Base-by-base conservation (phyloP, 176 grass and related monocot genomes). In the Eleusine coracana region DNA sequence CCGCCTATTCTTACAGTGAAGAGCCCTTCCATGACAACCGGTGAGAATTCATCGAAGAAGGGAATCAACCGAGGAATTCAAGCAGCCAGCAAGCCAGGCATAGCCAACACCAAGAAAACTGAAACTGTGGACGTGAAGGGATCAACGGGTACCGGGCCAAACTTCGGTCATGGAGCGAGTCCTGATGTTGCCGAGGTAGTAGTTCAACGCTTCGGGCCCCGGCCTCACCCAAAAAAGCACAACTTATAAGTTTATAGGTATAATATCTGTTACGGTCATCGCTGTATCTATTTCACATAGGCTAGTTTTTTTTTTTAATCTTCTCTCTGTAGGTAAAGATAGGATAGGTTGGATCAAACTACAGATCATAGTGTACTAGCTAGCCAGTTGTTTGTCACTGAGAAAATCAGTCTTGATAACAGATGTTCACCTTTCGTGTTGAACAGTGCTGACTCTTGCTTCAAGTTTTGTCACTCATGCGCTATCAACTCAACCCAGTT, bases 161-260 rank as follows among this genome's bases (percentile, higher is more conserved):
- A 31, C 69, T 48, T 38, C 48, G 66, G 2, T 7, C 51, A 73
- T 6, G 74, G 25, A 68, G 64, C 49, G 29, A 59, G 68, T 23
- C 27, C 29, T 7, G 36, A 65, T 46, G 50, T 52, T 46, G 71
- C 50, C 44, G 79, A 86, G 66, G 23, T 44, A 6, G 73, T 84
- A 28, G 62, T 84, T 39, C 65, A 84, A 66, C 89, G 83, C 56
- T 44, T 0, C 2, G 61, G 48, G 16, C 92, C 96, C 40, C 82
- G 31, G 75, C 82, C 86, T 77, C 96, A 98, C 79, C 74, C 85
- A 18, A 83, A 88, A 70, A 79, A 91, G 36, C 92, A 98, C 74
- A 98, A 98, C 89, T 78, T 25, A 63, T 83, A 56, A 64, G 18
- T 31, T 39, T 40, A 69, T 34, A 34, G 31, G 31, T 34, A 34